Evolutionary conservation across 2,329 filamentous ascomycete species (phyloP), one percentile per base, ranked within the genome.

Genomic region (Ophiosphaerella korrae): DNA sequence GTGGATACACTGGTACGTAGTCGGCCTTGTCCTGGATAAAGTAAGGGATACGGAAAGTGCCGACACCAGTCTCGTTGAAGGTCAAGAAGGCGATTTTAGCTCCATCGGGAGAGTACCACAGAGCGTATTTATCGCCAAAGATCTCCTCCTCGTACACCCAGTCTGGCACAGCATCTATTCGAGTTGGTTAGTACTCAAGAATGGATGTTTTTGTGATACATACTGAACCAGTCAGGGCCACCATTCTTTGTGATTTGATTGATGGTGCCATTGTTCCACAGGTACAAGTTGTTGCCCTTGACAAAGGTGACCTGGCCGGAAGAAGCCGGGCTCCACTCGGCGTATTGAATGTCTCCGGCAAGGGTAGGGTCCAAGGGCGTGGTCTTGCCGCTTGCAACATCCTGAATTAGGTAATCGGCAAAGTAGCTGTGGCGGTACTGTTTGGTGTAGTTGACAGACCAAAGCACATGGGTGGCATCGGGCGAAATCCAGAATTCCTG

Each of bases 371-470:
- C 80, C 0, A 89, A 75, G 0, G 85, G 79, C 3, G 77, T 76
- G 1, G 80, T 74, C 47, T 80, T 68, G 21, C 84, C 84, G 0
- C 79, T 82, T n/a, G 76, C 77, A 9, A 87, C 80, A 55, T 88
- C 82, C 40, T 86, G 79, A 16, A 89, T 74, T 38, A 83, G 80
- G 68, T 89, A 89, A 66, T 88, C 80, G 31, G 86, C 82, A 65
- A 85, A 86, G 71, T 85, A 88, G 5, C 86, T 87, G 71, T 88
- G 75, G 1, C 87, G 83, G 63, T 89, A 88, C 66, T 87, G 82
- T 70, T 88, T 87, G 12, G 84, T 88, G 67, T 84, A 80, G 62
- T 89, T 88, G 46, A 83, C 79, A 1, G 85, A 78, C 73, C 86
- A 84, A 14, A 89, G 73, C 0, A 89, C 79, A 45, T 80, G 80